A percentile compares a stretch with the other conserved stretches of the same genome.
Conservation (phyloP, 768 basidiomycete genomes). For the Xanthoconium stramineum region DNA sequence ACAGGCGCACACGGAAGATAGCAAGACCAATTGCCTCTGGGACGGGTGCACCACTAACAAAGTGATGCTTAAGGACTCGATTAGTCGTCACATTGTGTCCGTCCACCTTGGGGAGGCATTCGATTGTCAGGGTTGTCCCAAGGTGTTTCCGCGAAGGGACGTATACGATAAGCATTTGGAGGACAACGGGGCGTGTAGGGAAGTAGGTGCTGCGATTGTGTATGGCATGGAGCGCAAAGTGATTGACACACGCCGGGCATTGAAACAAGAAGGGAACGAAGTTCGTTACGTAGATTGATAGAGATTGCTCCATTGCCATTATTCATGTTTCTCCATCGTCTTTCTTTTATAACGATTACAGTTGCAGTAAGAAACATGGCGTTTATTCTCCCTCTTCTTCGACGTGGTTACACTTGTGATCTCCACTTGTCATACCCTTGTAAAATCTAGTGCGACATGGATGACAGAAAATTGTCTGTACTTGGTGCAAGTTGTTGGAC, state of each 20-base stretch:
- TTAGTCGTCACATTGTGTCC: conserved; percentile 7
- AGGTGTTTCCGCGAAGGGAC: conserved; percentile 1
- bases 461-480: too few relatives aligned
- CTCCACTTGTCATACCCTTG: too few relatives aligned
- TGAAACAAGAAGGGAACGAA: not conserved
- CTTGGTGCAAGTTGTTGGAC: too few relatives aligned
- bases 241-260: not conserved
- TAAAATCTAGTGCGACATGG: too few relatives aligned
- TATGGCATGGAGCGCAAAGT: not conserved
- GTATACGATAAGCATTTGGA: conserved; percentile 5
- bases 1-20: not conserved
- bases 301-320: not conserved
- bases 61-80: conserved; percentile 2
- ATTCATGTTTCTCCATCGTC: not conserved
- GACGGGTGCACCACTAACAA: not conserved
- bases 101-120: conserved; percentile 8
- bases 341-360: not conserved
- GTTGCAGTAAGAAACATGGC: too few relatives aligned
- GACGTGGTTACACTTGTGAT: too few relatives aligned
- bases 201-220: not conserved
- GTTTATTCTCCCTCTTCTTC: too few relatives aligned
- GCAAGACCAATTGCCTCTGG: not conserved
- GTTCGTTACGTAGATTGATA: not conserved
- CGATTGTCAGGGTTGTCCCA: conserved; percentile 2
- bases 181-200: not conserved